phyloP scores from a whole-genome alignment of 75 land plant species.

The Sequoia sempervirens region DNA sequence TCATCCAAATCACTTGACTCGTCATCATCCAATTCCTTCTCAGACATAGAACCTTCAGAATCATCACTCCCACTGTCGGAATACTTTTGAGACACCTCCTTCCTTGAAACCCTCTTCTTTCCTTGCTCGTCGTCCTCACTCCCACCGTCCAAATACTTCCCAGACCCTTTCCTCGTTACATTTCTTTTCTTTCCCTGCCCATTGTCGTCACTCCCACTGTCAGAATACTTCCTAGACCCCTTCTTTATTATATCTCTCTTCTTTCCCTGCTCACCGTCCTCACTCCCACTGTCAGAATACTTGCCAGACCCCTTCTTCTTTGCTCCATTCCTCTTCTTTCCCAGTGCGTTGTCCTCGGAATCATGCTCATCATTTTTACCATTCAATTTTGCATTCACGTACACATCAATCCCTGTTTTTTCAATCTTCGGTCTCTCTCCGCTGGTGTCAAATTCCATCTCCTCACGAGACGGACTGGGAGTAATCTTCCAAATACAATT shows the following conservation, averaged over 20 bases:
- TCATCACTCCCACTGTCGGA: conserved; percentile 12
- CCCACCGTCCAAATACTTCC: neutral
- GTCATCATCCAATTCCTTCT: neutral
- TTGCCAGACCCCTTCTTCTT: conserved; percentile 19
- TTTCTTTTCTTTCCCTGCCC: neutral
- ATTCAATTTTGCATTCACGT: neutral
- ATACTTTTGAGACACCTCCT: conserved; percentile 16
- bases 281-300: conserved; percentile 15
- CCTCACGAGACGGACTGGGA: conserved; percentile 62
- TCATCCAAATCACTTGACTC: neutral
- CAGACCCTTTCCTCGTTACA: neutral
- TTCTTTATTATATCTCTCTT: conserved; percentile 13
- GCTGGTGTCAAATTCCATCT: neutral
- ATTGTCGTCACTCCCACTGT: too few relatives aligned
- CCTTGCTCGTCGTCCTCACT: neutral
- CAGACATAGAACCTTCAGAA: neutral
- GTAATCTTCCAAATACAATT: conserved; percentile 73
- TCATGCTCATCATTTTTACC: conserved; percentile 1
- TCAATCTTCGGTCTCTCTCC: conserved; percentile 9
- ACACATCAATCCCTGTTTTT: neutral
- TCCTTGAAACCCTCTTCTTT: conserved; percentile 16
- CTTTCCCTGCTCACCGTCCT: conserved; percentile 9
- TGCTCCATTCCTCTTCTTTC: conserved; percentile 18
- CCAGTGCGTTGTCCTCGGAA: neutral
- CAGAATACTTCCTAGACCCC: conserved; percentile 1